These are phyloP conservation scores for Ceratobasidium sp. DNA, from an alignment of 1,284 basidiomycete species.

Conservation along the genomic window DNA sequence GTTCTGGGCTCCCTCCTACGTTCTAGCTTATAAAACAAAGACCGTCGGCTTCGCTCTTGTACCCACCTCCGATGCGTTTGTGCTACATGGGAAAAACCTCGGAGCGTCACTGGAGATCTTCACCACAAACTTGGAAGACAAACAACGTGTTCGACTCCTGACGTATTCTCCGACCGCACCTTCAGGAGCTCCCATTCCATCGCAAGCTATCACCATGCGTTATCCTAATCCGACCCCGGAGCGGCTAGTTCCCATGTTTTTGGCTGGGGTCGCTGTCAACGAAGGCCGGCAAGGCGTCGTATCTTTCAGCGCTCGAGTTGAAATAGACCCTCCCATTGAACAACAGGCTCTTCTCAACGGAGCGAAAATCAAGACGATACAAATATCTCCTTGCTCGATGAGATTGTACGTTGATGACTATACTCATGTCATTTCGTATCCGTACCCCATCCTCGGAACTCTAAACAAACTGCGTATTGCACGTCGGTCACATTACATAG, in stretches of 20 bases:
- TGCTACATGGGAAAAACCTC: conserved; percentile 48
- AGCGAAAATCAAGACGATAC: conserved; percentile 50
- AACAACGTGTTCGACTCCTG: background rate
- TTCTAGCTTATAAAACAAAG: background rate
- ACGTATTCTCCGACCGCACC: background rate
- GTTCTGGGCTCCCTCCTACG: conserved; percentile 20
- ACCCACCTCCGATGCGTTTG: background rate
- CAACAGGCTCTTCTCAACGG: conserved; percentile 56
- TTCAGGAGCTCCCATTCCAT: background rate
- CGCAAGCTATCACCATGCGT: background rate
- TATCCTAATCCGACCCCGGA: background rate
- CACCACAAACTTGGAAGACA: conserved; percentile 52
- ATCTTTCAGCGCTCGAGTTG: conserved; percentile 52
- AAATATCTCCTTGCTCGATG: conserved; percentile 57
- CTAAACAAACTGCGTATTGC: conserved; percentile 61
- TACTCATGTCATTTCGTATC: conserved; percentile 55
- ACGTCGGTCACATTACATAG: conserved; percentile 66
- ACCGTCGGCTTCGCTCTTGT: background rate
- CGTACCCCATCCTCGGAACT: conserved; percentile 58
- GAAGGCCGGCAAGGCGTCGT: background rate
- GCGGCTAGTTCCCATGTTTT: background rate
- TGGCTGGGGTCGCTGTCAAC: background rate
- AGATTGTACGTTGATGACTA: conserved; percentile 52
- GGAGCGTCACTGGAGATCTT: conserved; percentile 56
- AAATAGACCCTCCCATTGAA: conserved; percentile 54